Evolutionary conservation across 2,329 filamentous ascomycete genomes (phyloP).

Genomic region (Torrubiella hemipterigena): DNA sequence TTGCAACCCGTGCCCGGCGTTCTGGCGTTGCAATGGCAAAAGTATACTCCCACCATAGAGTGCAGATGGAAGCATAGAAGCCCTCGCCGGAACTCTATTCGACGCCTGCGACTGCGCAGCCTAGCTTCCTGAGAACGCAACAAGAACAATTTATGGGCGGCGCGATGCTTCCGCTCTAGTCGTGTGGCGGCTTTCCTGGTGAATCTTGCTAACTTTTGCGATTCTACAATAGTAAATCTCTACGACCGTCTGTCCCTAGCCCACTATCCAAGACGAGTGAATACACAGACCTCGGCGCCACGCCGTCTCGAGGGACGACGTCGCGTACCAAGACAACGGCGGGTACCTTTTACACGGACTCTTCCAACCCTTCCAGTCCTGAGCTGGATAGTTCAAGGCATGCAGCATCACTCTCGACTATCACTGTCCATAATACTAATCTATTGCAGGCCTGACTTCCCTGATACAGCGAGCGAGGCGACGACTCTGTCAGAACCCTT

Average conservation of each 20-base stretch:
- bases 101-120: too few relatives aligned
- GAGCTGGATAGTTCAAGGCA: conserved; percentile 20
- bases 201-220: conserved; percentile 12
- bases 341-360: conserved; percentile 24
- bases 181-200: too few relatives aligned
- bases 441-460: conserved; percentile 13
- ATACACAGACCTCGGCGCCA: conserved; percentile 2
- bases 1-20: too few relatives aligned
- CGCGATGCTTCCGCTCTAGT: too few relatives aligned
- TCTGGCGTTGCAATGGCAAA: too few relatives aligned
- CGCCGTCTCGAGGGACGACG: conserved; percentile 8
- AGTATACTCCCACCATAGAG: too few relatives aligned
- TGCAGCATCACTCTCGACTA: background rate
- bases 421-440: background rate
- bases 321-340: conserved; percentile 11
- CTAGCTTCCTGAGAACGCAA: too few relatives aligned
- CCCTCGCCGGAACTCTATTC: too few relatives aligned
- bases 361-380: conserved; percentile 20
- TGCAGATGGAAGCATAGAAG: too few relatives aligned
- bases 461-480: conserved; percentile 33
- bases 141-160: too few relatives aligned
- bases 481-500: conserved; percentile 31
- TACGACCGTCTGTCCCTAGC: conserved; percentile 34
- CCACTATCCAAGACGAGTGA: conserved; percentile 29
- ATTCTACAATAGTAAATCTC: conserved; percentile 37